A percentile compares a stretch with the other conserved stretches of the same genome.
Conservation (phyloP, 1,139 yeast genomes). For the Saccharomyces hybrid region DNA sequence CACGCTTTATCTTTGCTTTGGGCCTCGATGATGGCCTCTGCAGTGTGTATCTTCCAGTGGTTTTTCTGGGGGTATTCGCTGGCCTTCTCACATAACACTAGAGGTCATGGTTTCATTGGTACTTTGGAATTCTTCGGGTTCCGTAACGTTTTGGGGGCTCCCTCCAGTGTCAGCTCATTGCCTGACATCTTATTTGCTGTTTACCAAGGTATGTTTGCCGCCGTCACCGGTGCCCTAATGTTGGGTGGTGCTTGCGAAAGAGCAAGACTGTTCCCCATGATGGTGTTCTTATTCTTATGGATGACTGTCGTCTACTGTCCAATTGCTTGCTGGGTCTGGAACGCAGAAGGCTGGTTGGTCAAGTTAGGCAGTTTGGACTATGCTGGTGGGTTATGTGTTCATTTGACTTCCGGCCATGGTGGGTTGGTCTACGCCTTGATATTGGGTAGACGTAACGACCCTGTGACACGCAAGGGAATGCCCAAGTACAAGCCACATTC, state of each 20-base stretch:
- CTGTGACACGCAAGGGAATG: slow-evolving; percentile 56
- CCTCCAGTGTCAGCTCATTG: slow-evolving; percentile 53
- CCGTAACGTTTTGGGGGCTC: slow-evolving; percentile 75
- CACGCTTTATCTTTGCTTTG: slow-evolving; percentile 84
- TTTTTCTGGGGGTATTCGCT: slow-evolving; percentile 95
- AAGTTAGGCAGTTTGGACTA: slow-evolving; percentile 81
- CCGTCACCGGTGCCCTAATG: slow-evolving; percentile 85
- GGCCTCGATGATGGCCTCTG: slow-evolving; percentile 88
- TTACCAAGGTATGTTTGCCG: slow-evolving; percentile 95
- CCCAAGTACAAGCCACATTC: slow-evolving; percentile 91
- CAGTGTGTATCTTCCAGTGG: slow-evolving; percentile 85
- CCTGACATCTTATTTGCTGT: slow-evolving; percentile 86
- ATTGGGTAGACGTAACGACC: slow-evolving; percentile 88
- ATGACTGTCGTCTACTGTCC: slow-evolving; percentile 95
- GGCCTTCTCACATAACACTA: slow-evolving; percentile 64
- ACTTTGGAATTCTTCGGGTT: slow-evolving; percentile 72
- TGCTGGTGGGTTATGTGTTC: slow-evolving; percentile 99
- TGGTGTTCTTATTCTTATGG: slow-evolving; percentile 89
- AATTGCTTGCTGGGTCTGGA: slow-evolving; percentile 96
- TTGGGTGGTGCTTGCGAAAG: slow-evolving; percentile 97
- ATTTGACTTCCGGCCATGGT: slow-evolving; percentile 88
- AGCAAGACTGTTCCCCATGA: slow-evolving; percentile 93
- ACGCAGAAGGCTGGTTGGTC: slow-evolving; percentile 80
- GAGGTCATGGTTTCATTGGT: slow-evolving; percentile 63
- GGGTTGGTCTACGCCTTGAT: slow-evolving; percentile 87